Evolutionary conservation across 768 basidiomycete genomes (phyloP).

Genomic region (Rhodotorula diobovata): DNA sequence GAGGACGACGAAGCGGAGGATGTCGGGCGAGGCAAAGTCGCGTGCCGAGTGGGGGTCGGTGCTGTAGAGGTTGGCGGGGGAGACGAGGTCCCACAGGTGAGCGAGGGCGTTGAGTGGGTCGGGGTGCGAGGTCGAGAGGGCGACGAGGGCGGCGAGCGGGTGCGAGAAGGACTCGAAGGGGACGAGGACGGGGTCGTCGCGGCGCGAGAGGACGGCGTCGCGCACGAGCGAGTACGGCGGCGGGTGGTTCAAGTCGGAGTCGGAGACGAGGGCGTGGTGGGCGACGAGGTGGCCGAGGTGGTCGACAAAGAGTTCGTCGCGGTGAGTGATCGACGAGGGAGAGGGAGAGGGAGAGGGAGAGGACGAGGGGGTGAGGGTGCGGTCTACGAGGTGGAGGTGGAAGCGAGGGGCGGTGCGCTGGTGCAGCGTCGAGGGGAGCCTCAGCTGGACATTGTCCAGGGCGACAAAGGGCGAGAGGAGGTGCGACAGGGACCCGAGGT

Average conservation of each 20-base stretch:
- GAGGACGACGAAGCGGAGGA: slow-evolving; percentile 44
- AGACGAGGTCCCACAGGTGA: slow-evolving; percentile 40
- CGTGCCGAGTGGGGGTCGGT: slow-evolving; percentile 6
- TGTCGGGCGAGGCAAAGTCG: slow-evolving; percentile 39
- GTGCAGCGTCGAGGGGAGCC: slow-evolving; percentile 5
- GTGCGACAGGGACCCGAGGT: not conserved
- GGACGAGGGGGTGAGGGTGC: not conserved
- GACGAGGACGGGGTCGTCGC: not conserved
- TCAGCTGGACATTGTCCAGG: slow-evolving; percentile 4
- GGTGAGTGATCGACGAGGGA: not conserved
- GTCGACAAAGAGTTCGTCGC: slow-evolving; percentile 37
- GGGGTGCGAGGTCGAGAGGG: slow-evolving; percentile 42
- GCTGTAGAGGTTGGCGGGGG: slow-evolving; percentile 29
- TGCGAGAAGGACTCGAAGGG: not conserved
- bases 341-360: not conserved
- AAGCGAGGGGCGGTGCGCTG: not conserved
- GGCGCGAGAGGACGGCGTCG: slow-evolving; percentile 26
- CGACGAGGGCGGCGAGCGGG: slow-evolving; percentile 36
- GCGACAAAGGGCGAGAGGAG: slow-evolving; percentile 12
- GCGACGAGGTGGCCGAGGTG: not conserved
- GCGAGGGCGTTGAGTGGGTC: slow-evolving; percentile 45
- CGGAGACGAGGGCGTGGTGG: not conserved
- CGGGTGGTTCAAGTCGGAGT: slow-evolving; percentile 4
- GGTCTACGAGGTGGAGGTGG: slow-evolving; percentile 10
- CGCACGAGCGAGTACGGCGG: slow-evolving; percentile 44